Percentiles rank a stretch among this genome's conserved stretches.
Conservation (phyloP, 1,284 basidiomycete genomes). For the Sutorius eximius region DNA sequence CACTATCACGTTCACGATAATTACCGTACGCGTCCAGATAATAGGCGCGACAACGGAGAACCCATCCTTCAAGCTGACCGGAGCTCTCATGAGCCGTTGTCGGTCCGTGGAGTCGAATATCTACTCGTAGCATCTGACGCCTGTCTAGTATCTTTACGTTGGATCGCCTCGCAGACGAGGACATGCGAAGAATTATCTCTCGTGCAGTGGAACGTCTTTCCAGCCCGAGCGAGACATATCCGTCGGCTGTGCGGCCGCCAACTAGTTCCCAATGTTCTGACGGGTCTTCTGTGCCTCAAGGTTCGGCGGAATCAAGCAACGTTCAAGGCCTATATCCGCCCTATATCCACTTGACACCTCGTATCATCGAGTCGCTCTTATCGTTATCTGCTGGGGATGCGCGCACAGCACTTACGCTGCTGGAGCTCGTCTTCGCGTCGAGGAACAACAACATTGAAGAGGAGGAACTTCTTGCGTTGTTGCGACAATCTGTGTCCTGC, state of each 20-base stretch:
- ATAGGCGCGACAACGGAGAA: slow-evolving; percentile 93
- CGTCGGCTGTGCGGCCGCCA: slow-evolving; percentile 1
- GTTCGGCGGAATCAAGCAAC: slow-evolving; percentile 16
- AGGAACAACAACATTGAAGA: slow-evolving; percentile 40
- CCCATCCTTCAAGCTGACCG: slow-evolving; percentile 83
- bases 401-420: slow-evolving; percentile 63
- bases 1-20: background rate
- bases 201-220: slow-evolving; percentile 49
- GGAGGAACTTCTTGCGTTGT: slow-evolving; percentile 45
- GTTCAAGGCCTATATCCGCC: slow-evolving; percentile 25
- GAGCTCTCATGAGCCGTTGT: slow-evolving; percentile 78
- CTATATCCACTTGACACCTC: slow-evolving; percentile 48
- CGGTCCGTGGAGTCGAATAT: slow-evolving; percentile 48
- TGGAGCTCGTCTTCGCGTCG: slow-evolving; percentile 59
- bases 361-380: slow-evolving; percentile 51
- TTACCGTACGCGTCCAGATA: slow-evolving; percentile 44
- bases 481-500: slow-evolving; percentile 57
- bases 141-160: slow-evolving; percentile 61
- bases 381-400: slow-evolving; percentile 69
- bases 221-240: background rate
- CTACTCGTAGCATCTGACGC: slow-evolving; percentile 11
- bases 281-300: slow-evolving; percentile 12
- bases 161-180: slow-evolving; percentile 58
- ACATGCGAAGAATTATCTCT: slow-evolving; percentile 52
- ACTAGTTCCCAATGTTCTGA: slow-evolving; percentile 17